Conservation (phyloP, 2,329 filamentous ascomycete genomes). For the Daldinia eschscholtzii region DNA sequence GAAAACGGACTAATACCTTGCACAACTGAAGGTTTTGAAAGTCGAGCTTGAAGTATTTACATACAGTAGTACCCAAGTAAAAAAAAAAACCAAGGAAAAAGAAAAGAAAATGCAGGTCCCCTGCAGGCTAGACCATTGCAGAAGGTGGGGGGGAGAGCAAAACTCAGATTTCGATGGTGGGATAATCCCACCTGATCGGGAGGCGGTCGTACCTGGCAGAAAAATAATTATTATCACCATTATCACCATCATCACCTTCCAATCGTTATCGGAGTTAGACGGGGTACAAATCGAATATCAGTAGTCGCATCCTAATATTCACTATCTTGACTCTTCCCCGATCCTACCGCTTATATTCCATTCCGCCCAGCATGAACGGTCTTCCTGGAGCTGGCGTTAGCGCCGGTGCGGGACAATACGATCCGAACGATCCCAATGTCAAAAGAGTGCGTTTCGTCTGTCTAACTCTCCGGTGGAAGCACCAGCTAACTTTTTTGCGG, state of each 20-base stretch:
- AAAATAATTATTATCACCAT: conserved; percentile 41
- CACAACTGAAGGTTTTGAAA: not conserved
- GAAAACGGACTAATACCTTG: not conserved
- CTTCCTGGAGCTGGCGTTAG: conserved; percentile 48
- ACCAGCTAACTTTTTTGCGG: no score
- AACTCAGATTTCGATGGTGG: not conserved
- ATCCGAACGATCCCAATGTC: conserved; percentile 64
- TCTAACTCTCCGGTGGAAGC: conserved; percentile 16
- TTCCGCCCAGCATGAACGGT: conserved; percentile 46
- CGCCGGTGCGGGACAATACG: conserved; percentile 43
- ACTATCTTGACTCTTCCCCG: no score
- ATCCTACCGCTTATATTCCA: no score
- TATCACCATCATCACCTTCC: conserved; percentile 1
- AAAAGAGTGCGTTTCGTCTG: conserved; percentile 60
- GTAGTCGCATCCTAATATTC: conserved; percentile 6
- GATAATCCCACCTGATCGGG: not conserved
- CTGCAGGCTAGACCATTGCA: conserved; percentile 5
- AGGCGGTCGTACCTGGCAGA: conserved; percentile 47
- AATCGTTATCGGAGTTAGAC: conserved; percentile 28
- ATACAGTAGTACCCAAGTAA: not conserved
- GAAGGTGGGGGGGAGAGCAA: conserved; percentile 1
- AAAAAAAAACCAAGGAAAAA: not conserved
- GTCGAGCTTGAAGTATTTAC: not conserved
- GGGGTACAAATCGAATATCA: no score
- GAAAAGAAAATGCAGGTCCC: conserved; percentile 30